phyloP scores from a whole-genome alignment of 352 stramenopile genomes.

The Phytopythium oedochilum region DNA sequence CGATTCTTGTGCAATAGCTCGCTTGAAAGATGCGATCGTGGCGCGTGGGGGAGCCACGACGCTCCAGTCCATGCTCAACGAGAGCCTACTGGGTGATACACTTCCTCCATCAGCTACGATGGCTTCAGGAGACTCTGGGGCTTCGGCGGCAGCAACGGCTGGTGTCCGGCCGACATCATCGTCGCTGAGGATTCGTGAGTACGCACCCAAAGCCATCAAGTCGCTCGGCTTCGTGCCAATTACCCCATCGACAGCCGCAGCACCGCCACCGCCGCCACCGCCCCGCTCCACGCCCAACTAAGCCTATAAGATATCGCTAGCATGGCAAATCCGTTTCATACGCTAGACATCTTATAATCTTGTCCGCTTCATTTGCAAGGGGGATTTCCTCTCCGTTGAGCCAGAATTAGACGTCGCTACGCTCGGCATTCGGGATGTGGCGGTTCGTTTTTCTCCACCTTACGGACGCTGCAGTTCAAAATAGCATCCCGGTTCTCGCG shows the following conservation, averaged over 20 bases:
- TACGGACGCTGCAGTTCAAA: not conserved
- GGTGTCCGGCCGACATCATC: conserved; percentile 40
- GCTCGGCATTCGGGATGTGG: not conserved
- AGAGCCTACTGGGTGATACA: conserved; percentile 20
- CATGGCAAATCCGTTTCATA: not conserved
- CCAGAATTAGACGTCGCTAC: not conserved
- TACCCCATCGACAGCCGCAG: conserved; percentile 4
- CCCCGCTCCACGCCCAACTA: not conserved
- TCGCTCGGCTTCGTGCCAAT: conserved; percentile 56
- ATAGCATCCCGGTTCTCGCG: not conserved
- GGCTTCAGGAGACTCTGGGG: not conserved
- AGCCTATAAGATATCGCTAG: not conserved
- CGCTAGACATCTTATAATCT: no score
- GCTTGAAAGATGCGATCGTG: conserved; percentile 44
- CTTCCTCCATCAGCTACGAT: not conserved
- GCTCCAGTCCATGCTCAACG: conserved; percentile 61
- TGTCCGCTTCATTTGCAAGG: no score
- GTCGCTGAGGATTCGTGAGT: conserved; percentile 69
- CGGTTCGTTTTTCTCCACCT: not conserved
- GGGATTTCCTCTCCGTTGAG: not conserved
- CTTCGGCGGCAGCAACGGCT: not conserved
- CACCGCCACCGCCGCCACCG: conserved; percentile 3
- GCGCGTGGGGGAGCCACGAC: conserved; percentile 44
- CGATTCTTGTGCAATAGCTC: conserved; percentile 17
- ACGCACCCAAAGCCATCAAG: conserved; percentile 70